These are phyloP conservation scores for Schizosaccharomyces lindneri DNA, from an alignment of 805 yeast genomes.

Conservation along the genomic window DNA sequence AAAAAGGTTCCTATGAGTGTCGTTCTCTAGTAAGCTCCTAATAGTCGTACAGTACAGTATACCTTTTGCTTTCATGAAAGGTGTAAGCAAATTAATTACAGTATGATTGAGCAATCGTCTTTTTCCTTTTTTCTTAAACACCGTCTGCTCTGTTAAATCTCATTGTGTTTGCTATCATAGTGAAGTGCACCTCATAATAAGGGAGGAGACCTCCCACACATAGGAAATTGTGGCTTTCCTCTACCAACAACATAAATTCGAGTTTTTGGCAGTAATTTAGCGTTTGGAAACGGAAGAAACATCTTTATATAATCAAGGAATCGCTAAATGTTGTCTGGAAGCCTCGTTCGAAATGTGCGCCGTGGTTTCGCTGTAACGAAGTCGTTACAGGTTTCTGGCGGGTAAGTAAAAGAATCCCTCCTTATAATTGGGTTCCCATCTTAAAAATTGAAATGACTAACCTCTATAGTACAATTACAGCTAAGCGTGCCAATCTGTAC, in stretches of 20 bases:
- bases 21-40: too few relatives aligned
- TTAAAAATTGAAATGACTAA: too few relatives aligned
- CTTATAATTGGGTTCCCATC: too few relatives aligned
- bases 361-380: neutral
- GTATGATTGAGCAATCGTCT: too few relatives aligned
- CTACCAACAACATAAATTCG: neutral
- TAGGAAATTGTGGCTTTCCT: neutral
- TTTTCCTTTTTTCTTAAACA: too few relatives aligned
- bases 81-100: too few relatives aligned
- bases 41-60: too few relatives aligned
- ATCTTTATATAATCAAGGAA: too few relatives aligned
- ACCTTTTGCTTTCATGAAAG: too few relatives aligned
- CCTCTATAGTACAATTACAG: neutral
- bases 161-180: neutral
- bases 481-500: neutral
- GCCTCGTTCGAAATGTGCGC: neutral
- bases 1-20: too few relatives aligned
- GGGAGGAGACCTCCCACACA: neutral
- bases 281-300: neutral
- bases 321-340: neutral
- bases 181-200: neutral
- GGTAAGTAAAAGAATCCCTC: neutral
- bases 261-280: neutral
- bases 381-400: neutral
- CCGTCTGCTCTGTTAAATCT: neutral